A percentile compares a stretch with the other conserved stretches of the same genome.
Conservation (phyloP, 2,329 filamentous ascomycete species). For the Penicillium sp. region DNA sequence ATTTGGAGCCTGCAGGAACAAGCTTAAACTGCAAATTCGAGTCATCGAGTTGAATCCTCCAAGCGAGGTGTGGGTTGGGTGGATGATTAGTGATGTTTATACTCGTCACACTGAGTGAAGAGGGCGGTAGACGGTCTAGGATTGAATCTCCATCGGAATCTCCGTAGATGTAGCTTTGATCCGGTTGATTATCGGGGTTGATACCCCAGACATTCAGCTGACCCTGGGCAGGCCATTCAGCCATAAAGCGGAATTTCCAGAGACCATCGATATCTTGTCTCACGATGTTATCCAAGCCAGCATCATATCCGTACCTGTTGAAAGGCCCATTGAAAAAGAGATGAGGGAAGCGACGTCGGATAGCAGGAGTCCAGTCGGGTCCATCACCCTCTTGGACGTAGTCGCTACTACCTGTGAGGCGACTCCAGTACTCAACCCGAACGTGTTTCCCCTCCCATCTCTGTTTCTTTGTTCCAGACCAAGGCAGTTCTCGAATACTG, state of each 20-base stretch:
- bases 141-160: conserved; percentile 61
- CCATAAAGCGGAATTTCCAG: conserved; percentile 61
- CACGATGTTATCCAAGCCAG: conserved; percentile 56
- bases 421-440: conserved; percentile 62
- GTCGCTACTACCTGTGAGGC: conserved; percentile 56
- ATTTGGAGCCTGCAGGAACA: conserved; percentile 53
- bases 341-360: conserved; percentile 57
- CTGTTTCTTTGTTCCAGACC: conserved; percentile 59
- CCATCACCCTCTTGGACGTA: conserved; percentile 60
- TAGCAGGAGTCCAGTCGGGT: conserved; percentile 31
- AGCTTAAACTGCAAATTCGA: conserved; percentile 52
- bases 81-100: conserved; percentile 60
- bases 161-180: conserved; percentile 58
- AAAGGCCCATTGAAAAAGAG: conserved; percentile 61
- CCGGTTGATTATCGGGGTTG: conserved; percentile 60
- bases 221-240: conserved; percentile 61
- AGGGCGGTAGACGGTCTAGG: conserved; percentile 61
- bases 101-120: conserved; percentile 53
- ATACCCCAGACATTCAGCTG: conserved; percentile 67
- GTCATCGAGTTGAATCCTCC: conserved; percentile 56
- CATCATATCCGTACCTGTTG: conserved; percentile 64
- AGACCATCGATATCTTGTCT: conserved; percentile 47
- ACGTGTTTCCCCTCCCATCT: conserved; percentile 62
- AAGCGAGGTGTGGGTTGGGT: conserved; percentile 54
- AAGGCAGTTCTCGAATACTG: conserved; percentile 49